Evolutionary conservation across 73 alveolate species (phyloP).

Genomic region (Tetrahymena thermophila): DNA sequence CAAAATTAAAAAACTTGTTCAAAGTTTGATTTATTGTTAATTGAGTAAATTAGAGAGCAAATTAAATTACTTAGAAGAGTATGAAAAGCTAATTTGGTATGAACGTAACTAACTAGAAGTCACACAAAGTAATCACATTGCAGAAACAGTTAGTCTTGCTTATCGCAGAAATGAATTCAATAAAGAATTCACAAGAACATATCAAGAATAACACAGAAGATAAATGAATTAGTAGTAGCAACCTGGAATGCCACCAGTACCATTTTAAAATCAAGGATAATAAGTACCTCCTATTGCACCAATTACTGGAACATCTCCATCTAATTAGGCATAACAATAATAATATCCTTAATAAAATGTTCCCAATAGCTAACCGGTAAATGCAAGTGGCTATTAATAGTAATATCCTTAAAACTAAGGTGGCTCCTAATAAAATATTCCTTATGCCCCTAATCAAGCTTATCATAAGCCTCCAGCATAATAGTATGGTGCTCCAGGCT

Average conservation of each 20-base stretch:
- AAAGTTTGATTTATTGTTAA: constrained; percentile 12
- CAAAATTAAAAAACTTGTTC: constrained; percentile 11
- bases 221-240: not conserved
- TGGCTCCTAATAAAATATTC: not conserved
- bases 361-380: not conserved
- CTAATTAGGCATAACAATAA: not conserved
- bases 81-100: constrained; percentile 28
- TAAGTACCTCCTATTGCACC: not conserved
- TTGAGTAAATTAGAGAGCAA: constrained; percentile 29
- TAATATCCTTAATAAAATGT: not conserved
- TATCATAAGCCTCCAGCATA: not conserved
- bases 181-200: not conserved
- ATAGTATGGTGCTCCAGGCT: not conserved
- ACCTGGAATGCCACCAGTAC: not conserved
- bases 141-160: not conserved
- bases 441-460: not conserved
- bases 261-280: not conserved
- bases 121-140: not conserved
- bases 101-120: constrained; percentile 26
- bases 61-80: constrained; percentile 25
- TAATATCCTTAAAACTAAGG: not conserved
- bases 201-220: not conserved
- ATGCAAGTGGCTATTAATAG: not conserved
- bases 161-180: not conserved
- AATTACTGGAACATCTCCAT: not conserved